Base-by-base conservation (phyloP, 495 filamentous ascomycete genomes). In the Penicillium coffeae region DNA sequence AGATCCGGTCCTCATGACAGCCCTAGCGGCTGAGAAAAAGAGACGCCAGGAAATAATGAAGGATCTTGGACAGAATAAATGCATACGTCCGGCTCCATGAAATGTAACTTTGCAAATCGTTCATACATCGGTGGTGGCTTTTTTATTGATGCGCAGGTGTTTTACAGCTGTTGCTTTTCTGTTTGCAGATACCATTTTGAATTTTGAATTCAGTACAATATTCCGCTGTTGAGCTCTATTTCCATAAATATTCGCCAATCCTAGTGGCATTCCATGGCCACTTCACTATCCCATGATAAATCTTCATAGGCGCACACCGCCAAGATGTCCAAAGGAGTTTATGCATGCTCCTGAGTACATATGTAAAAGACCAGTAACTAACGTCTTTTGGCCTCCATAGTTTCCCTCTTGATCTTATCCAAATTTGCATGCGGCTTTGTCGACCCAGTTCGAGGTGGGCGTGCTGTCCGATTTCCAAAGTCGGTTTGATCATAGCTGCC, bases 31-130 rank as follows among this genome's bases (percentile, higher is more conserved):
- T 10, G 25, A 27, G 58, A 52, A 59, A 55, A 21, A 55, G 53
- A n/a, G n/a, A n/a, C n/a, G 33, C 27, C 21, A 8, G 62, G 58
- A 42, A 62, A 54, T 45, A 62, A 56, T 41, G 48, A 50, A 38
- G 14, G 18, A 14, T 47, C 27, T 0, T 43, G 32, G 18, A 50
- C 45, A 22, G 30, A 19, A n/a, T n/a, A n/a, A n/a, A n/a, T n/a
- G n/a, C n/a, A n/a, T n/a, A n/a, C n/a, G n/a, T n/a, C n/a, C n/a
- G n/a, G n/a, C n/a, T n/a, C n/a, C n/a, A n/a, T n/a, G 25, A 30
- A 4, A 30, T 37, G 35, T 37, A 37, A 6, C 4, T 37, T 37
- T 37, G n/a, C 13, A n/a, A 37, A 14, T 37, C 6, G 35, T 30
- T 4, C 10, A 30, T 30, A 30, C 25, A 30, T 10, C 10, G 25